A percentile compares a stretch with the other conserved stretches of the same genome.
These are phyloP conservation scores for Lobosporangium transversale DNA, from an alignment of 192 early-diverging fungal genomes.

Conservation along the genomic window DNA sequence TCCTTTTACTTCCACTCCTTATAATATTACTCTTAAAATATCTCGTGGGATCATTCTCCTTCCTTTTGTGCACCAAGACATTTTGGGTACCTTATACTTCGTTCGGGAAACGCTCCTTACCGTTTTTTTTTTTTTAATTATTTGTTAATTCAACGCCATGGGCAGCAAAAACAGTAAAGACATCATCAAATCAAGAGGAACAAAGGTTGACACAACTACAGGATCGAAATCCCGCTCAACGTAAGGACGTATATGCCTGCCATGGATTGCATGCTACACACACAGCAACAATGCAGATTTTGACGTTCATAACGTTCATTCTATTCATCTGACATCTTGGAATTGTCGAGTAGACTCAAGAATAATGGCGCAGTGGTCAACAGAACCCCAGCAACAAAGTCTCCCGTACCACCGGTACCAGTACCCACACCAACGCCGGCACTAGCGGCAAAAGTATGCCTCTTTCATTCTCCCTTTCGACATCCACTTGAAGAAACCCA, in stretches of 20 bases:
- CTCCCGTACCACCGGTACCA: too few species aligned
- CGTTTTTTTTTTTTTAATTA: too few species aligned
- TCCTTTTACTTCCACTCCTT: not conserved
- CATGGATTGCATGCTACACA: not conserved
- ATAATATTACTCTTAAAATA: too few species aligned
- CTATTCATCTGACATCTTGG: too few species aligned
- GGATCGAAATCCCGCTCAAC: constrained; percentile 25
- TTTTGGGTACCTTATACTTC: too few species aligned
- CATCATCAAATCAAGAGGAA: constrained; percentile 38
- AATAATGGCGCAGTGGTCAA: not conserved
- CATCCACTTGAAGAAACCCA: too few species aligned
- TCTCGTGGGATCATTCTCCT: too few species aligned
- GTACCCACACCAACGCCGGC: constrained; percentile 8
- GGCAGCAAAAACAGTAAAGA: constrained; percentile 44
- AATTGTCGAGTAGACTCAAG: constrained; percentile 24
- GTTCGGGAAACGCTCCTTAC: too few species aligned
- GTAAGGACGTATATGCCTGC: constrained; percentile 21
- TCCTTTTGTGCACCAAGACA: not conserved
- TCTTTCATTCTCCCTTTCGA: not conserved
- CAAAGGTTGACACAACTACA: constrained; percentile 31
- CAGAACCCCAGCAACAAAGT: constrained; percentile 10
- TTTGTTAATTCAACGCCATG: constrained; percentile 17
- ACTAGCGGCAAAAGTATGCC: constrained; percentile 29
- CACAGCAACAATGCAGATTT: not conserved
- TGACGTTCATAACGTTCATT: too few species aligned